A percentile compares a stretch with the other conserved stretches of the same genome.
These are phyloP conservation scores for Penicillium chermesinum DNA, from an alignment of 495 filamentous ascomycete genomes.

Conservation along the genomic window DNA sequence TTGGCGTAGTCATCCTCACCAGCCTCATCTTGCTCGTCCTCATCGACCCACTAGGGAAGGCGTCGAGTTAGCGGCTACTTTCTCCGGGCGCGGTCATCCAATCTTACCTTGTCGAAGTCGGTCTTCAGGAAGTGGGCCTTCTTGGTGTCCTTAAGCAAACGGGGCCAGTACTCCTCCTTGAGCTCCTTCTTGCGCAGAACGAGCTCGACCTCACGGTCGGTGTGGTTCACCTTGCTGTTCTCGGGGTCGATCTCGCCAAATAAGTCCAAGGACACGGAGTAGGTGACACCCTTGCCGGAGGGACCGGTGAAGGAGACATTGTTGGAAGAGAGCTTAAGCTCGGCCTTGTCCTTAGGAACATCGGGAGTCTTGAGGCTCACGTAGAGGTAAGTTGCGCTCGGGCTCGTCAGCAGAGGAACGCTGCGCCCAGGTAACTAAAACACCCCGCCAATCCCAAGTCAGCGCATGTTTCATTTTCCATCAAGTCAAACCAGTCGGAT, in stretches of 20 bases:
- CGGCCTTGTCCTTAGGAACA: conserved; percentile 60
- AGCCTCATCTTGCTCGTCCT: conserved; percentile 93
- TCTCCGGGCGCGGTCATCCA: not conserved
- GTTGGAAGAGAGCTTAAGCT: conserved; percentile 73
- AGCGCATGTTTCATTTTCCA: conserved; percentile 10
- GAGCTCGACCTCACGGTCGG: conserved; percentile 76
- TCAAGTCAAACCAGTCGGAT: not conserved
- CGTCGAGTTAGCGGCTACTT: conserved; percentile 13
- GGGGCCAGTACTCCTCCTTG: conserved; percentile 87
- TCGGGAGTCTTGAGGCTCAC: conserved; percentile 85
- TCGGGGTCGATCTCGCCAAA: conserved; percentile 85
- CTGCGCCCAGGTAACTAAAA: conserved; percentile 91
- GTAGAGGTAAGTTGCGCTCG: conserved; percentile 86
- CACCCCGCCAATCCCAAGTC: conserved; percentile 7
- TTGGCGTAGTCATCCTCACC: conserved; percentile 72
- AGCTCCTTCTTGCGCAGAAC: conserved; percentile 95
- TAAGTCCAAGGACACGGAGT: conserved; percentile 82
- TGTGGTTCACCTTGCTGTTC: conserved; percentile 77
- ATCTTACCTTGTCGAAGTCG: conserved; percentile 89
- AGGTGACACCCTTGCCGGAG: conserved; percentile 75
- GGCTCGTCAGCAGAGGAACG: conserved; percentile 77
- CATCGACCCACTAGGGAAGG: conserved; percentile 85
- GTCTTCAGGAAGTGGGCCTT: conserved; percentile 97
- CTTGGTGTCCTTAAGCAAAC: conserved; percentile 81
- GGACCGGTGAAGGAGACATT: conserved; percentile 75